Evolutionary conservation across 2,329 filamentous ascomycete species (phyloP).

Genomic region (Lecanosticta acicola): DNA sequence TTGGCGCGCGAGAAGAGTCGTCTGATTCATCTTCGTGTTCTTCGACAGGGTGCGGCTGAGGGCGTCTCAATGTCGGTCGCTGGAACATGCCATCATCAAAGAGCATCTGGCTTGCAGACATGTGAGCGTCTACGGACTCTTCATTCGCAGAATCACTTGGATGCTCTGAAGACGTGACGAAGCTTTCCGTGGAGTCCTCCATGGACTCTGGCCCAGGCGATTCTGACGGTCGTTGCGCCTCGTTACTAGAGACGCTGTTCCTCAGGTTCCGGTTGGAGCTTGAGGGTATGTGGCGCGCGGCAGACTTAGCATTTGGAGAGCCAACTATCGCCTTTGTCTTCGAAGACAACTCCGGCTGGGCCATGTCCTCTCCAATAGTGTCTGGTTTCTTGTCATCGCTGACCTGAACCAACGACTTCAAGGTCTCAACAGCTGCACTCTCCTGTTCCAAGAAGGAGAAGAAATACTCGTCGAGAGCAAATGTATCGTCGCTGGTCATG

Average conservation of each 20-base stretch:
- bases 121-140: slow-evolving; percentile 20
- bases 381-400: too few relatives aligned
- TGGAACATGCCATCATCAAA: slow-evolving; percentile 83
- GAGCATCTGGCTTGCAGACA: slow-evolving; percentile 87
- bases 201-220: slow-evolving; percentile 48
- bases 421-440: slow-evolving; percentile 71
- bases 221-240: slow-evolving; percentile 45
- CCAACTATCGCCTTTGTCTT: slow-evolving; percentile 21
- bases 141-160: slow-evolving; percentile 18
- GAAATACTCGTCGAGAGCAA: slow-evolving; percentile 95
- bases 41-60: slow-evolving; percentile 21
- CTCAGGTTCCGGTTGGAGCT: slow-evolving; percentile 47
- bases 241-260: slow-evolving; percentile 48
- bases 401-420: slow-evolving; percentile 62
- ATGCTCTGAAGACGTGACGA: slow-evolving; percentile 38
- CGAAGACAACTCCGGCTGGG: not conserved
- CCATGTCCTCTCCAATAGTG: not conserved
- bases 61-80: slow-evolving; percentile 57
- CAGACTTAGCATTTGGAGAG: slow-evolving; percentile 26
- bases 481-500: slow-evolving; percentile 89
- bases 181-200: slow-evolving; percentile 67
- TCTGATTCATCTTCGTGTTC: slow-evolving; percentile 30
- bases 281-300: not conserved
- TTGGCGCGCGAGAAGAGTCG: slow-evolving; percentile 33
- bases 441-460: slow-evolving; percentile 92